A percentile compares a stretch with the other conserved stretches of the same genome.
Evolutionary conservation across 805 yeast genomes (phyloP).

Genomic region (Candida krabiensis): DNA sequence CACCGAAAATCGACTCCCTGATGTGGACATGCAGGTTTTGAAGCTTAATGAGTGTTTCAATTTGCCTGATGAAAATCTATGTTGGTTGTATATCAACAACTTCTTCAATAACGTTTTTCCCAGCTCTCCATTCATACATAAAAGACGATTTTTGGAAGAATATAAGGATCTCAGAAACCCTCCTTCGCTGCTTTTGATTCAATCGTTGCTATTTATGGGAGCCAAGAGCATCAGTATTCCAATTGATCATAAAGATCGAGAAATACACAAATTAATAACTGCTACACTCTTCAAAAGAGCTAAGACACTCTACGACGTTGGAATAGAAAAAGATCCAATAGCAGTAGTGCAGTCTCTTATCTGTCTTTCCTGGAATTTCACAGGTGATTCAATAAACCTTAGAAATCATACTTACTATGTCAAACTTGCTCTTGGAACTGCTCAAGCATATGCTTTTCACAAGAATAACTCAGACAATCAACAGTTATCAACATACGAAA

Average conservation of each 20-base stretch:
- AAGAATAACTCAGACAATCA: constrained; percentile 32
- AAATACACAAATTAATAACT: constrained; percentile 43
- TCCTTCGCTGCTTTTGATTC: constrained; percentile 58
- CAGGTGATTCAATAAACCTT: constrained; percentile 67
- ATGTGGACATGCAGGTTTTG: constrained; percentile 43
- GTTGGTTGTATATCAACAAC: constrained; percentile 55
- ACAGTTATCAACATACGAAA: constrained; percentile 8
- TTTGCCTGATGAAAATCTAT: constrained; percentile 56
- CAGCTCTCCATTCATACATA: constrained; percentile 61
- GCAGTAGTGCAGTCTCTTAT: constrained; percentile 54
- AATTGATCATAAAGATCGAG: constrained; percentile 28
- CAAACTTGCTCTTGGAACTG: constrained; percentile 61
- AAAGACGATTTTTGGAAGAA: constrained; percentile 55
- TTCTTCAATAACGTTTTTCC: constrained; percentile 68
- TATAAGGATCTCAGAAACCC: constrained; percentile 53
- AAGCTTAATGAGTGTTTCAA: constrained; percentile 71
- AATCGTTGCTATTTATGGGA: constrained; percentile 64
- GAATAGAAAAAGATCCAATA: constrained; percentile 62
- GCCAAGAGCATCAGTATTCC: constrained; percentile 40
- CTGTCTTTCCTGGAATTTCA: constrained; percentile 49
- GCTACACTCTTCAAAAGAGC: constrained; percentile 36
- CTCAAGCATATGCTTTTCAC: constrained; percentile 71
- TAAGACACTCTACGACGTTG: constrained; percentile 66
- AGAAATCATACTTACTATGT: constrained; percentile 70
- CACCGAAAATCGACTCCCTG: constrained; percentile 5